Base-by-base conservation (phyloP, 768 basidiomycete genomes). In the Kwoniella mangroviensis region DNA sequence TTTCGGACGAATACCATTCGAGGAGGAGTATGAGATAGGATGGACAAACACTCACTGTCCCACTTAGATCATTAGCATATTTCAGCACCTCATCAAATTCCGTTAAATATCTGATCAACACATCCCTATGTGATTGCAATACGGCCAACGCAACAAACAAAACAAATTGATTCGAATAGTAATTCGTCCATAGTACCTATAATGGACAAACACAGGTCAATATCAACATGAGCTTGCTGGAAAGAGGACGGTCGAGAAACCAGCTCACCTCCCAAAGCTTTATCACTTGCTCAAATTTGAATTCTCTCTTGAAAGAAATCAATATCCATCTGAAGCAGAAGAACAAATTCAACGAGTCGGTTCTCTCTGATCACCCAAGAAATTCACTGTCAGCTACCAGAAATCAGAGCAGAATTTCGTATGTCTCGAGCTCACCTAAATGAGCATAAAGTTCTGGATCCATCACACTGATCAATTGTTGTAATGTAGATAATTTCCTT, bases 261-360 rank as follows among this genome's bases (percentile, higher is more conserved):
- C 34, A 34, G 34, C 34, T 49, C 57, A 84, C 90, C 82, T 99
- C 97, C 97, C 97, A 99, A 10, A 98, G 84, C 6, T 88, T 86
- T 54, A 96, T 85, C 49, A 98, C 92, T 63, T 97, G 92, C 41
- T 92, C 88, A 83, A 98, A 98, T 4, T 90, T 85, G 82, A 98
- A 98, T 83, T 99, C 97, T 68, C 97, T 91, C 84, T 99, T 98
- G 87, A 97, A 98, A 0, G 91, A 85, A 73, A 98, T 97, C 49
- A 84, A 61, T 21, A 80, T 88, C 76, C 85, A 95, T 89, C 96
- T 89, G 88, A 98, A 99, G 83, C 94, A 98, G 86, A 98, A 98
- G 86, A 98, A 98, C 34, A 98, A 83, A 83, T 98, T 98, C 71
- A 98, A 86, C 1, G 88, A 90, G 71, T 95, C 95, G 0, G 90